phyloP scores from a whole-genome alignment of 768 basidiomycete species.

The Trametes cubensis region DNA sequence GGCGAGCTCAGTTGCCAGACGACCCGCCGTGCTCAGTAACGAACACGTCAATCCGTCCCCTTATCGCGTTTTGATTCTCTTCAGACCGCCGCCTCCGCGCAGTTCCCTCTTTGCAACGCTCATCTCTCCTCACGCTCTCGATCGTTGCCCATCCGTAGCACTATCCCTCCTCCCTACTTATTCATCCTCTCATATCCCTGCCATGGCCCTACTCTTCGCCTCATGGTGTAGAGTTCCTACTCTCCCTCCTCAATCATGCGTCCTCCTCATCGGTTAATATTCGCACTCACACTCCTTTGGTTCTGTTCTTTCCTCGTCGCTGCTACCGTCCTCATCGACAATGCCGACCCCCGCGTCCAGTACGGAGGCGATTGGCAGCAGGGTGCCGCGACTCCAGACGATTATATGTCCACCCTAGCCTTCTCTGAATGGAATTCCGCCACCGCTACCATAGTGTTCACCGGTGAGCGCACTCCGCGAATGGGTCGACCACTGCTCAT shows the following conservation, averaged over 20 bases:
- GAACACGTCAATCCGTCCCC: too few relatives aligned
- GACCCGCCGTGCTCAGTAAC: too few relatives aligned
- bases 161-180: neutral
- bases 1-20: too few relatives aligned
- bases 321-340: neutral
- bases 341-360: neutral
- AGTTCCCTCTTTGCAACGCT: too few relatives aligned
- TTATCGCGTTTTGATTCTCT: too few relatives aligned
- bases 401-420: neutral
- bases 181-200: neutral
- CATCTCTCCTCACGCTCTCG: neutral
- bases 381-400: neutral
- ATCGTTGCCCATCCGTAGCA: too few relatives aligned
- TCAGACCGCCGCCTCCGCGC: too few relatives aligned
- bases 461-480: neutral
- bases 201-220: neutral
- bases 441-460: neutral
- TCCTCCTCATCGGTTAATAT: neutral
- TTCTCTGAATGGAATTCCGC: neutral
- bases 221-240: neutral
- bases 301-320: neutral
- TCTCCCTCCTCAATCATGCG: neutral
- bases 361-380: neutral
- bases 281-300: constrained; percentile 3
- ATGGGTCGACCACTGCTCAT: neutral